Conservation (phyloP, 164 flowering plant genomes). For the Liriodendron chinense region DNA sequence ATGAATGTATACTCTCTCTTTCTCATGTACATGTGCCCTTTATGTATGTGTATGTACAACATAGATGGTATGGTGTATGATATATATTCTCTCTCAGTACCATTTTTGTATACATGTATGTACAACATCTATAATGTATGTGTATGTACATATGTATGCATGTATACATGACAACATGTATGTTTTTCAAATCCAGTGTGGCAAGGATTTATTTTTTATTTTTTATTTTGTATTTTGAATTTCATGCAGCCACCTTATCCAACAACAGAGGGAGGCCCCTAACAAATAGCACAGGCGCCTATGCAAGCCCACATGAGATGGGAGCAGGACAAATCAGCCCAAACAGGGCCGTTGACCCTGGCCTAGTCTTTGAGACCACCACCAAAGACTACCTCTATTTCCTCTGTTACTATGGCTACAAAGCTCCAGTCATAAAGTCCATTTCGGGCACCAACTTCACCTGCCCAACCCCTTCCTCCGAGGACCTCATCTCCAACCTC, state of each 20-base stretch:
- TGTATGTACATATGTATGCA: no score
- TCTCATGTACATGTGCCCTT: no score
- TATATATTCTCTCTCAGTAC: no score
- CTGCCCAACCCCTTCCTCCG: slow-evolving; percentile 47
- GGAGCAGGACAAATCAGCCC: slow-evolving; percentile 82
- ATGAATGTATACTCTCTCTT: no score
- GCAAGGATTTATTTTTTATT: no score
- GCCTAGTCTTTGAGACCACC: slow-evolving; percentile 67
- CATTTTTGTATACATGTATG: no score
- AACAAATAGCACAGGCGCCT: slow-evolving; percentile 38
- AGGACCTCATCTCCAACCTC: slow-evolving; percentile 51
- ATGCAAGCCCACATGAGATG: slow-evolving; percentile 60
- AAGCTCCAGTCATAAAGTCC: slow-evolving; percentile 40
- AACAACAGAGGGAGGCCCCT: slow-evolving; percentile 52
- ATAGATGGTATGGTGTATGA: no score
- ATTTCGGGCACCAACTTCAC: slow-evolving; percentile 44
- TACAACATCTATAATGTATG: no score
- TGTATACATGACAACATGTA: no score
- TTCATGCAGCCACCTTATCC: slow-evolving; percentile 46
- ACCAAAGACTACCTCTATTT: slow-evolving; percentile 49
- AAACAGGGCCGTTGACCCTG: slow-evolving; percentile 62
- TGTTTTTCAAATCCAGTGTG: no score
- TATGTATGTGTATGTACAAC: no score
- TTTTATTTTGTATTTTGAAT: not conserved
- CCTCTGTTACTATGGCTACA: slow-evolving; percentile 64